These are phyloP conservation scores for Flaveria ramosissima DNA, from an alignment of 129 eudicot genomes.

Conservation along the genomic window DNA sequence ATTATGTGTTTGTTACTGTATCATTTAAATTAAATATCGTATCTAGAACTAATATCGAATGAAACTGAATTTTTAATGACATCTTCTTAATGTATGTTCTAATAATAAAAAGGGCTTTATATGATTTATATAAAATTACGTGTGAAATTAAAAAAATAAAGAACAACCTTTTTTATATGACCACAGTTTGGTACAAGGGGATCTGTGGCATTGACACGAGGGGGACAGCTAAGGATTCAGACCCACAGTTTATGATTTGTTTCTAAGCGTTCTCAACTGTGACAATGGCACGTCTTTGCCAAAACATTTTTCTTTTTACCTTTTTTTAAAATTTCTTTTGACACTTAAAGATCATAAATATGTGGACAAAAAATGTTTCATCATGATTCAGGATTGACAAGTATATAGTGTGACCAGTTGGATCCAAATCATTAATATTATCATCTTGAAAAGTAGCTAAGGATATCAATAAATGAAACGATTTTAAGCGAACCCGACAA, in stretches of 20 bases:
- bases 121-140: not conserved
- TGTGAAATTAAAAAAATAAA: not conserved
- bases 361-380: not conserved
- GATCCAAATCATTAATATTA: not conserved
- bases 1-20: too few relatives aligned
- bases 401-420: not conserved
- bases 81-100: too few relatives aligned
- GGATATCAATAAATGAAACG: not conserved
- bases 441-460: not conserved
- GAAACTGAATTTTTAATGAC: too few relatives aligned
- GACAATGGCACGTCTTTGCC: constrained; percentile 26
- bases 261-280: constrained; percentile 1
- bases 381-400: too few relatives aligned
- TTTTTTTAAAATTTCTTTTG: not conserved
- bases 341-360: not conserved
- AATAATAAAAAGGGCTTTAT: not conserved
- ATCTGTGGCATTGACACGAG: constrained; percentile 28
- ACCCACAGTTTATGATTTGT: constrained; percentile 30
- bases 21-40: too few relatives aligned
- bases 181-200: constrained; percentile 16
- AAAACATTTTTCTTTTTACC: not conserved
- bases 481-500: not conserved
- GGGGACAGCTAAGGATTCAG: constrained; percentile 31
- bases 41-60: too few relatives aligned
- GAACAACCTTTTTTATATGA: not conserved